Evolutionary conservation across 148 eudicot genomes (phyloP).

Genomic region (Talinum fruticosum): DNA sequence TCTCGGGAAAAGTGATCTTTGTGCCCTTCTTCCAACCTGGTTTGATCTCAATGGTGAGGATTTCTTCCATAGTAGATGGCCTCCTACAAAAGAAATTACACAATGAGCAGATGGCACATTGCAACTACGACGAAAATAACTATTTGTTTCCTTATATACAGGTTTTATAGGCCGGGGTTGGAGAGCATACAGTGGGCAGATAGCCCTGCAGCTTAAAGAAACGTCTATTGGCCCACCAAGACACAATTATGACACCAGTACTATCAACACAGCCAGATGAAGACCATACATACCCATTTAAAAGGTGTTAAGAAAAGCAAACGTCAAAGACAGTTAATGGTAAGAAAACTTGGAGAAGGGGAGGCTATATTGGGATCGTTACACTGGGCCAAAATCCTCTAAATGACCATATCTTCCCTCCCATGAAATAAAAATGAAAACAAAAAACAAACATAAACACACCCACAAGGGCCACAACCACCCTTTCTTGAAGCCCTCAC

Average conservation of each 20-base stretch:
- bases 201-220: not conserved
- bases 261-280: not conserved
- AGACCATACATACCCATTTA: not conserved
- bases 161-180: not conserved
- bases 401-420: too few relatives aligned
- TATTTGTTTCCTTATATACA: too few relatives aligned
- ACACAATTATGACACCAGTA: not conserved
- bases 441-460: too few relatives aligned
- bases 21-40: slow-evolving; percentile 87
- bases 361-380: not conserved
- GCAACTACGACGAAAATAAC: not conserved
- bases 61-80: slow-evolving; percentile 63
- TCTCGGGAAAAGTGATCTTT: slow-evolving; percentile 73
- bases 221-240: not conserved
- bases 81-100: slow-evolving; percentile 35
- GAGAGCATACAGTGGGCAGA: not conserved
- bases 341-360: not conserved
- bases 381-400: not conserved
- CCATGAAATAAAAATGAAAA: too few relatives aligned
- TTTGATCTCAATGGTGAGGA: slow-evolving; percentile 67
- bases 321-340: not conserved
- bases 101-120: not conserved
- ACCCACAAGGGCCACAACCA: too few relatives aligned
- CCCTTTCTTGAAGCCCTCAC: too few relatives aligned
- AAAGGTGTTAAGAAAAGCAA: not conserved